A percentile compares a stretch with the other conserved stretches of the same genome.
phyloP scores from a whole-genome alignment of 805 yeast species.

The Schwanniomyces sp. region DNA sequence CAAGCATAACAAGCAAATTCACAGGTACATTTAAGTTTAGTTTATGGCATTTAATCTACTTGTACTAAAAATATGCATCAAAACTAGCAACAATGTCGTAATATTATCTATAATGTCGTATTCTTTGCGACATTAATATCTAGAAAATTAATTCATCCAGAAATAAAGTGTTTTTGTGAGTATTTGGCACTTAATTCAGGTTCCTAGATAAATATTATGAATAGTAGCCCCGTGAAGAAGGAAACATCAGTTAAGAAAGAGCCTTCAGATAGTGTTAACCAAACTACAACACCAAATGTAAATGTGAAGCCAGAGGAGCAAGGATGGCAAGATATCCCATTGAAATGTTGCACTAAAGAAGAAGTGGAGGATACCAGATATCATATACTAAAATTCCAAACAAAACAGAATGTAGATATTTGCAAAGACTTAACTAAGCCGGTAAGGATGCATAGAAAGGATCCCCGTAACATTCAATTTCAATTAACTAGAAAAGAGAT shows the following conservation, averaged over 20 bases:
- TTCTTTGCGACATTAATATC: neutral
- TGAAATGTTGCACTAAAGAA: conserved; percentile 70
- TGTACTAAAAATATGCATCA: neutral
- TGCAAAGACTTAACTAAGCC: conserved; percentile 73
- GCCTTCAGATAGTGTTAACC: conserved; percentile 4
- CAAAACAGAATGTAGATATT: conserved; percentile 72
- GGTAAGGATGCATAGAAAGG: conserved; percentile 86
- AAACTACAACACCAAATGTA: conserved; percentile 1
- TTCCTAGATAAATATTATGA: conserved; percentile 15
- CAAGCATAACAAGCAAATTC: too few species aligned
- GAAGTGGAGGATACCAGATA: conserved; percentile 73
- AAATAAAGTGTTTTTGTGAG: neutral
- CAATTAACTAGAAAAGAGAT: conserved; percentile 78
- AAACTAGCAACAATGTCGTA: neutral
- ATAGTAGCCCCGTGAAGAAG: conserved; percentile 25
- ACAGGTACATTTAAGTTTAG: too few species aligned
- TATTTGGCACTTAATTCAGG: neutral
- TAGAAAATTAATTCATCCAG: neutral
- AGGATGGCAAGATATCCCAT: conserved; percentile 53
- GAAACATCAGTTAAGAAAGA: conserved; percentile 28
- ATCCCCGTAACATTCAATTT: conserved; percentile 87
- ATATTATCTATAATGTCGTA: too few species aligned
- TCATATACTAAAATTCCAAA: conserved; percentile 80
- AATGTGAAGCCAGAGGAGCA: conserved; percentile 11
- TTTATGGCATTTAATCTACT: too few species aligned